Evolutionary conservation across 441 rosid genomes (phyloP).

Genomic region (Populus tomentosa): DNA sequence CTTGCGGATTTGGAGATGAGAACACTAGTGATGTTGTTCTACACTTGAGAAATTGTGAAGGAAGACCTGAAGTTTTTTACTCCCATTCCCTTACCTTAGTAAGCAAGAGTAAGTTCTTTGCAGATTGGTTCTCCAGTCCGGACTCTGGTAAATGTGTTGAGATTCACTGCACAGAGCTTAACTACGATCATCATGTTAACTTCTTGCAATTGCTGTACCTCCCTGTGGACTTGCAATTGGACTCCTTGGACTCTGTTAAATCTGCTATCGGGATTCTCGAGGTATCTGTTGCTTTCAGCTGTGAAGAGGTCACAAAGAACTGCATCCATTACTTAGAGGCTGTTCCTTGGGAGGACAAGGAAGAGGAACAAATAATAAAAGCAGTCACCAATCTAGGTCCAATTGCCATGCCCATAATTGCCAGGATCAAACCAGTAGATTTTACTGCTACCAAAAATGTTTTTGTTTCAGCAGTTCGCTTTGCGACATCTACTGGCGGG

Average conservation of each 20-base stretch:
- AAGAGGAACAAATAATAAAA: conserved; percentile 48
- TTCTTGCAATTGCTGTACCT: conserved; percentile 38
- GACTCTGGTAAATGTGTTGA: conserved; percentile 24
- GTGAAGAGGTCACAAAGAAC: conserved; percentile 37
- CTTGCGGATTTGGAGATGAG: conserved; percentile 34
- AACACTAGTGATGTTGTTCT: conserved; percentile 33
- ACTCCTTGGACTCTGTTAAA: conserved; percentile 37
- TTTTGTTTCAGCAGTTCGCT: conserved; percentile 70
- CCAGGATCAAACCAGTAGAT: conserved; percentile 50
- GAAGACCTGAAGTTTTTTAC: conserved; percentile 40
- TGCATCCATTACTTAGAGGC: conserved; percentile 53
- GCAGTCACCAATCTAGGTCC: conserved; percentile 37
- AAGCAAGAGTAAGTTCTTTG: conserved; percentile 40
- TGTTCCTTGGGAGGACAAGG: conserved; percentile 46
- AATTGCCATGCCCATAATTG: conserved; percentile 47
- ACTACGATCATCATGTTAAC: conserved; percentile 38
- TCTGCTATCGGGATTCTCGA: conserved; percentile 44
- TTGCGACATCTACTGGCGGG: conserved; percentile 59
- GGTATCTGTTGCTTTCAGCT: conserved; percentile 34
- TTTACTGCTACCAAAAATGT: conserved; percentile 47
- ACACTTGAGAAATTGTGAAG: conserved; percentile 35
- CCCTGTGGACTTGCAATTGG: conserved; percentile 29
- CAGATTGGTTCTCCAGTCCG: conserved; percentile 28
- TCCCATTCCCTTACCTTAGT: conserved; percentile 33
- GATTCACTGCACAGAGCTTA: conserved; percentile 32